Base-by-base conservation (phyloP, 768 basidiomycete species). In the Agrocybe pediades region DNA sequence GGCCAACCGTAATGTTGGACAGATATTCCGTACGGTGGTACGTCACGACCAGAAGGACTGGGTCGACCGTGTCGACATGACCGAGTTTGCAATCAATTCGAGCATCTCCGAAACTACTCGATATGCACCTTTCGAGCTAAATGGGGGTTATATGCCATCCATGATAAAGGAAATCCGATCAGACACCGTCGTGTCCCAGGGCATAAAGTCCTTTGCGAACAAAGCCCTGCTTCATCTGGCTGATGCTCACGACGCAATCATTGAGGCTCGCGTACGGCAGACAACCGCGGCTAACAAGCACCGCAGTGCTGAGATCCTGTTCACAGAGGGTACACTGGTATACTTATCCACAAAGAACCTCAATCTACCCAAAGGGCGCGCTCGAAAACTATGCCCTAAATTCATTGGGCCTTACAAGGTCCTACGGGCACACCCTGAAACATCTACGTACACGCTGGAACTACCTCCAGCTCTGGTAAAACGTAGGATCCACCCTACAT, bases 61-160 rank as follows among this genome's bases (percentile, higher is more conserved):
- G 76, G 67, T 67, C 3, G 68, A 74, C 17, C 69, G 66, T 30
- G 64, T 79, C 0, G 66, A 74, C 0, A 58, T 78, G 15, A 71
- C 72, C 6, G 71, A 79, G 57, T 79, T 79, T 54, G 56, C 65
- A 0, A 74, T 68, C 62, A 80, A 79, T 56, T 75, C 75, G 42
- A 30, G 57, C 24, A 51, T 54, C 2, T 71, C 71, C 46, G 26
- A 65, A 1, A 68, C 74, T 1, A 76, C 72, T 29, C 51, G 64
- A 26, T 57, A 65, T 44, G 65, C 72, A 13, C 76, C 73, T 1
- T 76, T 76, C 63, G 74, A 67, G 24, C 62, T 73, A 20, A 72
- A 72, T 50, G 52, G 59, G 23, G 70, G 60, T 15, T 69, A 54
- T 54, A 59, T 66, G 29, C 61, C 48, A 61, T 65, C 49, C 0